Conservation (phyloP, 1,284 basidiomycete species). For the Thelephora terrestris region DNA sequence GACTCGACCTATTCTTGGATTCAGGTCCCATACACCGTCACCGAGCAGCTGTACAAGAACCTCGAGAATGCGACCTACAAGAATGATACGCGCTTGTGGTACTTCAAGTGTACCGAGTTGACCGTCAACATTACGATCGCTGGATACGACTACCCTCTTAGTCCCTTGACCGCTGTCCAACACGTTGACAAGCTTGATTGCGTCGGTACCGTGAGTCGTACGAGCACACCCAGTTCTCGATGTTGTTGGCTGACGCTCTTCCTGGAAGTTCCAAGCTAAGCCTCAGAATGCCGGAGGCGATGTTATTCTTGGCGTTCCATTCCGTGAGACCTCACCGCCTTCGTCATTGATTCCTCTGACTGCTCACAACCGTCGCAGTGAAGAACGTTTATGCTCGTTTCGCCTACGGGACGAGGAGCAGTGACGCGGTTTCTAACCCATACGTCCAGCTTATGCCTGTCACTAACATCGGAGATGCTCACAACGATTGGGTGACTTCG, state of each 20-base stretch:
- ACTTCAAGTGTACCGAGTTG: background rate
- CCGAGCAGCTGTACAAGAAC: too few species aligned
- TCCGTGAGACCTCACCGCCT: conserved; percentile 1
- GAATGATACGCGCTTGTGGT: background rate
- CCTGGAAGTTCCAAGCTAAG: background rate
- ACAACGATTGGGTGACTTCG: background rate
- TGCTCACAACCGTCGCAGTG: background rate
- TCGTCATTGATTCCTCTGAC: background rate
- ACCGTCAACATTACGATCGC: background rate
- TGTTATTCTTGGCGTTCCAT: conserved; percentile 5
- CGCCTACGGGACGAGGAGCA: background rate
- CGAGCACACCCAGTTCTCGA: too few species aligned
- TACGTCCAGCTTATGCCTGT: conserved; percentile 1
- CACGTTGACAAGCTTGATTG: too few species aligned
- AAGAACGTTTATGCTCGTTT: background rate
- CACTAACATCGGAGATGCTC: background rate
- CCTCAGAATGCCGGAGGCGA: background rate
- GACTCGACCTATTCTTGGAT: too few species aligned
- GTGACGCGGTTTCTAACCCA: background rate
- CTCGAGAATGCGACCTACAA: too few species aligned
- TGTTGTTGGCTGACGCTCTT: too few species aligned
- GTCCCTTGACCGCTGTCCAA: background rate
- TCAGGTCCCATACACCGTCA: too few species aligned
- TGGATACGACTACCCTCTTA: background rate
- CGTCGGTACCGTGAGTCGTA: too few species aligned